Evolutionary conservation across 1,284 basidiomycete species (phyloP).

Genomic region (Fomitopsis betulina): DNA sequence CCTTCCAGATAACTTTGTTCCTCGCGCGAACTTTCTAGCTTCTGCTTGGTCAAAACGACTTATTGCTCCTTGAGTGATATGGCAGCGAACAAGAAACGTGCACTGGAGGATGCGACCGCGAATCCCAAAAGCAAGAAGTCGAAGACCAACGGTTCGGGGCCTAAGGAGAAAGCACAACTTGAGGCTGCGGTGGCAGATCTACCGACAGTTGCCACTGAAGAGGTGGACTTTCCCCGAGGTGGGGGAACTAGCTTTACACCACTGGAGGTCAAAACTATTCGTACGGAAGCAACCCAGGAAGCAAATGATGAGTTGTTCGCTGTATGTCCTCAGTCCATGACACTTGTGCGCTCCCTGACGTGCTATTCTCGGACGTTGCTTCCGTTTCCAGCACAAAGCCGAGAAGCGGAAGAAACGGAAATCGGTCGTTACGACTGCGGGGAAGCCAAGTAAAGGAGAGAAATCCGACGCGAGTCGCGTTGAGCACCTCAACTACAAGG

Average conservation of each 20-base stretch:
- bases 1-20: too few species aligned
- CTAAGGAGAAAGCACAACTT: conserved; percentile 21
- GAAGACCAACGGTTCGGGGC: conserved; percentile 31
- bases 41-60: too few species aligned
- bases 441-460: conserved; percentile 28
- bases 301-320: conserved; percentile 75
- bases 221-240: conserved; percentile 94
- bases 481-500: conserved; percentile 95
- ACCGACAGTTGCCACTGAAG: conserved; percentile 54
- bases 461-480: conserved; percentile 58
- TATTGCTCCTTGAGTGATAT: conserved; percentile 1
- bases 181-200: conserved; percentile 21
- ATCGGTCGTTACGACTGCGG: conserved; percentile 41
- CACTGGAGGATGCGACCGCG: conserved; percentile 47
- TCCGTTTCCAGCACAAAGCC: conserved; percentile 23
- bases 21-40: not conserved
- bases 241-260: conserved; percentile 82
- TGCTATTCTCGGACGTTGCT: not conserved
- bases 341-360: not conserved
- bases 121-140: conserved; percentile 52
- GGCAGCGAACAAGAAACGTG: conserved; percentile 46
- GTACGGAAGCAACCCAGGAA: conserved; percentile 82
- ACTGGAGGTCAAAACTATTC: conserved; percentile 85
- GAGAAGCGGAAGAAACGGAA: conserved; percentile 49
- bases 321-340: not conserved